phyloP scores from a whole-genome alignment of 2,329 filamentous ascomycete genomes.

The Hymenoscyphus albidus region DNA sequence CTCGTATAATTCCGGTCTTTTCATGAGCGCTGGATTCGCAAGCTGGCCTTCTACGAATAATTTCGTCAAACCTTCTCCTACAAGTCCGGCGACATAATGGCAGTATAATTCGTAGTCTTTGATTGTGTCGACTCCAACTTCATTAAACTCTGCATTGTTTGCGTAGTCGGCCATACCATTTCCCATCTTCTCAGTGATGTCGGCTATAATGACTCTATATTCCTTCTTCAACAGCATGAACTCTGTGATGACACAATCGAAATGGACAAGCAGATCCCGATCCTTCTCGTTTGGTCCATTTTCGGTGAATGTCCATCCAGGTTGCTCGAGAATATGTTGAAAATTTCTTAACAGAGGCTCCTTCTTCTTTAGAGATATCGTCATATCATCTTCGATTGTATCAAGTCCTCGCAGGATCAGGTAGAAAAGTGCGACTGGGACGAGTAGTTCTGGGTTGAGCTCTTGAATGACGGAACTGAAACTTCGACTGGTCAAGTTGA shows the following conservation, averaged over 20 bases:
- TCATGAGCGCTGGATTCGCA: slow-evolving; percentile 78
- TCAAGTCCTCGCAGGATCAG: slow-evolving; percentile 86
- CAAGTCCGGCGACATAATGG: slow-evolving; percentile 97
- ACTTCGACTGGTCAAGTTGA: slow-evolving; percentile 86
- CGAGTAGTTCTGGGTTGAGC: slow-evolving; percentile 86
- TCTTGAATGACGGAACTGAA: slow-evolving; percentile 94
- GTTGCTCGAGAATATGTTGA: slow-evolving; percentile 69
- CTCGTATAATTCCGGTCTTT: slow-evolving; percentile 77
- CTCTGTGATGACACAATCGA: slow-evolving; percentile 80
- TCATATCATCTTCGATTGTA: slow-evolving; percentile 99
- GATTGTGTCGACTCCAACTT: slow-evolving; percentile 75
- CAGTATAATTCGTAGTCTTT: slow-evolving; percentile 95
- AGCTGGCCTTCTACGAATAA: slow-evolving; percentile 85
- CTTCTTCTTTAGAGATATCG: slow-evolving; percentile 75
- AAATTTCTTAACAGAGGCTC: slow-evolving; percentile 83
- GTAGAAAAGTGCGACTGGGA: slow-evolving; percentile 90
- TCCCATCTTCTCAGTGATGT: slow-evolving; percentile 92
- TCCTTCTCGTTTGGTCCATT: slow-evolving; percentile 94
- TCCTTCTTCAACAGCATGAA: slow-evolving; percentile 81
- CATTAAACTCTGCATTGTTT: slow-evolving; percentile 75
- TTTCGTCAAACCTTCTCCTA: slow-evolving; percentile 87
- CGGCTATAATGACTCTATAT: slow-evolving; percentile 83
- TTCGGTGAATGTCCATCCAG: slow-evolving; percentile 86
- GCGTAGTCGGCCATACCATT: slow-evolving; percentile 98
- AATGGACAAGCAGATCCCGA: slow-evolving; percentile 84